Conservation (phyloP, 169 alveolate genomes). For the Cystoisospora suis region DNA sequence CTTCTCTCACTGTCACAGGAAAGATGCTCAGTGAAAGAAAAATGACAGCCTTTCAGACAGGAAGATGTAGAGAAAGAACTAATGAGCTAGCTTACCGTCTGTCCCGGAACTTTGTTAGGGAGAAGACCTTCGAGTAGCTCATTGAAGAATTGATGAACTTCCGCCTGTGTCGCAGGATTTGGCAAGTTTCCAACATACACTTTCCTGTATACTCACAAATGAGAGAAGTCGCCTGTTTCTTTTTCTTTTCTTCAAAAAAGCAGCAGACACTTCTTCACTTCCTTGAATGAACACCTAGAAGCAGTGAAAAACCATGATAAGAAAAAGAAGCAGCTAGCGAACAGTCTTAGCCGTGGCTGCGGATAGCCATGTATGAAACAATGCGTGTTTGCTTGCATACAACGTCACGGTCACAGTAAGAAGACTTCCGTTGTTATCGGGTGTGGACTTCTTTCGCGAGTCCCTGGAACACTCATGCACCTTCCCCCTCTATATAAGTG, state of each 20-base stretch:
- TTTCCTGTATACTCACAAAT: background rate
- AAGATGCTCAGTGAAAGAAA: too few species aligned
- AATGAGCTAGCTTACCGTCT: background rate
- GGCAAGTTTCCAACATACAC: conserved; percentile 41
- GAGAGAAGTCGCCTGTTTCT: background rate
- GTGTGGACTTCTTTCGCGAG: too few species aligned
- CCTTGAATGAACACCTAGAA: background rate
- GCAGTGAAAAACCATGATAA: background rate
- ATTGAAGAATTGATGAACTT: conserved; percentile 35
- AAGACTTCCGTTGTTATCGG: too few species aligned
- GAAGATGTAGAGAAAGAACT: background rate
- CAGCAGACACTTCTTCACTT: background rate
- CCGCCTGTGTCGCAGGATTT: conserved; percentile 15
- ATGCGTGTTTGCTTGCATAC: too few species aligned
- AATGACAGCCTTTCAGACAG: too few species aligned
- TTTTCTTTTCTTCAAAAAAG: background rate
- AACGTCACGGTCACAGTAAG: too few species aligned
- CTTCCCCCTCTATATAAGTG: too few species aligned
- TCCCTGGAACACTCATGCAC: too few species aligned
- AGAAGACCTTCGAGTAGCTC: conserved; percentile 3
- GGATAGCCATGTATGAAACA: too few species aligned
- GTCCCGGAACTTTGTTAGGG: conserved; percentile 10
- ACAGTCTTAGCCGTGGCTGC: background rate
- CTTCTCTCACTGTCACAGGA: too few species aligned
- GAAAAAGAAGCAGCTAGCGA: background rate